These are phyloP conservation scores for Neonectria faginata DNA, from an alignment of 2,329 filamentous ascomycete species.

Conservation along the genomic window DNA sequence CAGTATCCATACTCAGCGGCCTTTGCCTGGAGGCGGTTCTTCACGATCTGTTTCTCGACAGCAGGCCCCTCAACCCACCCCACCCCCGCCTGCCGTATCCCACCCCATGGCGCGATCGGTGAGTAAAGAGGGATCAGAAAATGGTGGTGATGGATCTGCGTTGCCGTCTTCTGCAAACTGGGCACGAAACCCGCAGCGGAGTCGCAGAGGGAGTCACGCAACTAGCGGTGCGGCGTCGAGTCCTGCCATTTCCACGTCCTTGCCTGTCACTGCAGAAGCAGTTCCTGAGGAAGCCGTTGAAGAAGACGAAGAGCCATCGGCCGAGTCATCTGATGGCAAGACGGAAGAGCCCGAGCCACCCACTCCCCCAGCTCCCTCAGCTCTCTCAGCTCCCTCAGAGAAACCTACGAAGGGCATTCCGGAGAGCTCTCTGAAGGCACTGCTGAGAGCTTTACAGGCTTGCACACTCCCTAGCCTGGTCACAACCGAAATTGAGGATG, in stretches of 20 bases:
- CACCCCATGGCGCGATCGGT: slow-evolving; percentile 79
- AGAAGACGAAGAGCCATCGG: slow-evolving; percentile 45
- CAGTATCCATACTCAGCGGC: slow-evolving; percentile 82
- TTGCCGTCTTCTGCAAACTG: slow-evolving; percentile 93
- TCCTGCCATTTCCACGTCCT: slow-evolving; percentile 75
- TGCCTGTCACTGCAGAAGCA: slow-evolving; percentile 66
- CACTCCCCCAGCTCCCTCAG: background rate
- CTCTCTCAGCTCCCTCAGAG: background rate
- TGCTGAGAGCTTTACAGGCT: slow-evolving; percentile 54
- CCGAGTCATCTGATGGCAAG: slow-evolving; percentile 37
- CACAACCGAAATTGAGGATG: slow-evolving; percentile 37
- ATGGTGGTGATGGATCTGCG: slow-evolving; percentile 84
- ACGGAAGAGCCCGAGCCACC: slow-evolving; percentile 33
- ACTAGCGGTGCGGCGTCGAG: slow-evolving; percentile 86
- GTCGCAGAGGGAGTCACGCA: slow-evolving; percentile 80
- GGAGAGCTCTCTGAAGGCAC: slow-evolving; percentile 48
- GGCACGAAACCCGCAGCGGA: slow-evolving; percentile 79
- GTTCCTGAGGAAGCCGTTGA: slow-evolving; percentile 57
- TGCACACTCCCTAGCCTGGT: slow-evolving; percentile 49
- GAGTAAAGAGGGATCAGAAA: slow-evolving; percentile 82
- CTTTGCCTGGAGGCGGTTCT: slow-evolving; percentile 66
- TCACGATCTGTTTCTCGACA: slow-evolving; percentile 67
- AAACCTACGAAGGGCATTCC: slow-evolving; percentile 25
- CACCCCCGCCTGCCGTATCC: slow-evolving; percentile 55
- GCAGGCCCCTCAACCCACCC: slow-evolving; percentile 53